These are phyloP conservation scores for Penicillium sclerotigenum DNA, from an alignment of 2,329 filamentous ascomycete genomes.

Conservation along the genomic window DNA sequence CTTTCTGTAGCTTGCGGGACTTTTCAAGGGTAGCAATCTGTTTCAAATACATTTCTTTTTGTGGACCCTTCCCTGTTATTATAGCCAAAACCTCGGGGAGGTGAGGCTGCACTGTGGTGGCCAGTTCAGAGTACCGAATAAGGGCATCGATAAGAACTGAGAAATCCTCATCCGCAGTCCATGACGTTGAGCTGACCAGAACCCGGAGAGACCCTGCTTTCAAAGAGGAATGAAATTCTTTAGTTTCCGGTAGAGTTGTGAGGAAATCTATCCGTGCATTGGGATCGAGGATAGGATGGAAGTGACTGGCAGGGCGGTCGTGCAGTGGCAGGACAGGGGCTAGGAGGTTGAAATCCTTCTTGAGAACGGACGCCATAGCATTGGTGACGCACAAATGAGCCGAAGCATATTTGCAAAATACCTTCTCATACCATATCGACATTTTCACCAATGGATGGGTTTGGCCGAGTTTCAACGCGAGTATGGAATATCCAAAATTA, in stretches of 20 bases:
- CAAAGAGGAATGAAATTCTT: conserved; percentile 58
- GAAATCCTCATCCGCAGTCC: conserved; percentile 97
- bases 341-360: conserved; percentile 61
- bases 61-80: conserved; percentile 91
- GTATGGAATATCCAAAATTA: conserved; percentile 95
- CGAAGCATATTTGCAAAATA: conserved; percentile 65
- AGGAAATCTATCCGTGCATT: conserved; percentile 60
- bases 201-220: conserved; percentile 60
- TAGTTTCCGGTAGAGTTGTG: conserved; percentile 61
- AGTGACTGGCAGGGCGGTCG: conserved; percentile 79
- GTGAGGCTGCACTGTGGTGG: conserved; percentile 43
- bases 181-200: conserved; percentile 90
- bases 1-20: conserved; percentile 62
- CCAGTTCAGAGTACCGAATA: conserved; percentile 63
- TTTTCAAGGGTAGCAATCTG: conserved; percentile 61
- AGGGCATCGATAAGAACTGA: conserved; percentile 79
- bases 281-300: conserved; percentile 63
- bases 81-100: conserved; percentile 74
- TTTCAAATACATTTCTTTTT: conserved; percentile 70
- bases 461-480: conserved; percentile 63
- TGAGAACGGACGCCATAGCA: conserved; percentile 77
- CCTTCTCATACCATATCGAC: conserved; percentile 73
- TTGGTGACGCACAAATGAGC: conserved; percentile 84
- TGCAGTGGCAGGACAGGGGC: conserved; percentile 70
- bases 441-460: conserved; percentile 72